A percentile compares a stretch with the other conserved stretches of the same genome.
Evolutionary conservation across 2,329 filamentous ascomycete species (phyloP).

Genomic region (Parafenestella ontariensis): DNA sequence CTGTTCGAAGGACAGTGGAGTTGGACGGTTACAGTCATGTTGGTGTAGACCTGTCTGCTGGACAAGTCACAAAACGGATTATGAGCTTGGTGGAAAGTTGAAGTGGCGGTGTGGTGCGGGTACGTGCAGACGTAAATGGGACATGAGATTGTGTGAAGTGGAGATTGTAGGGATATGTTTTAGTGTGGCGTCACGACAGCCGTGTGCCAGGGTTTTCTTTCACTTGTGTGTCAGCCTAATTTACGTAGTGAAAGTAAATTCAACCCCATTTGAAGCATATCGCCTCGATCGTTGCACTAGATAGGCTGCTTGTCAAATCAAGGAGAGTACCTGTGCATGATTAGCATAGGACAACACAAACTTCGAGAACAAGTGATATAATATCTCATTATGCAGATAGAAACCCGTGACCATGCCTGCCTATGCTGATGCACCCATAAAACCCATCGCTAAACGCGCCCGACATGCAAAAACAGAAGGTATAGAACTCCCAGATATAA

Average conservation of each 20-base stretch:
- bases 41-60: not conserved
- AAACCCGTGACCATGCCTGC: not conserved
- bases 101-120: not conserved
- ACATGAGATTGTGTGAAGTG: not conserved
- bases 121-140: not conserved
- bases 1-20: constrained; percentile 15
- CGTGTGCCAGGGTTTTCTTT: not conserved
- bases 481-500: constrained; percentile 15
- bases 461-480: constrained; percentile 13
- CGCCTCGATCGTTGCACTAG: not conserved
- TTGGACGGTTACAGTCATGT: constrained; percentile 8
- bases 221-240: not conserved
- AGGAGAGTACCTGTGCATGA: not conserved
- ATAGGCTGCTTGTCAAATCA: not conserved
- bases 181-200: not conserved
- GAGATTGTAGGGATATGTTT: no score
- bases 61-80: not conserved
- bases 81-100: not conserved
- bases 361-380: not conserved
- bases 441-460: constrained; percentile 3
- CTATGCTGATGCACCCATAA: not conserved
- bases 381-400: not conserved
- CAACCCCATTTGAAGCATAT: not conserved
- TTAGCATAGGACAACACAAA: not conserved
- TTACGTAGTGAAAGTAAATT: no score